phyloP scores from a whole-genome alignment of 306 rosid genomes.

The Rosa chinensis region DNA sequence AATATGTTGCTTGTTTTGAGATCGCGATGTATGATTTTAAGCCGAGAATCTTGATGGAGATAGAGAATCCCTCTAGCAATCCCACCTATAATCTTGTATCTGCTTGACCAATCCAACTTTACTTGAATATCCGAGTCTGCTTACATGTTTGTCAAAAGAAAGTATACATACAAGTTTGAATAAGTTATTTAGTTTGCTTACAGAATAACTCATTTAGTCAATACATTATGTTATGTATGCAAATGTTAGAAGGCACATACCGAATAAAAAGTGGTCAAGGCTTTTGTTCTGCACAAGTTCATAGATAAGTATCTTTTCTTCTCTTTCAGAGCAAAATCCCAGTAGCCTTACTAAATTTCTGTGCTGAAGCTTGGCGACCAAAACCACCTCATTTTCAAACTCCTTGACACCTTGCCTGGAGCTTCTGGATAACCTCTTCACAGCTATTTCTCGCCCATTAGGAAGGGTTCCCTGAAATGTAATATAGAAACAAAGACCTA shows the following conservation, averaged over 20 bases:
- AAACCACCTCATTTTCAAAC: background rate
- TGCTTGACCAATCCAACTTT: background rate
- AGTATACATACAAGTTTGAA: too few relatives aligned
- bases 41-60: background rate
- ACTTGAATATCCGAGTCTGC: background rate
- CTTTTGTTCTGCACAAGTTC: background rate
- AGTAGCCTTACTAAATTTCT: background rate
- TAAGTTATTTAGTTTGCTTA: too few relatives aligned
- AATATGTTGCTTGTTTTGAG: background rate
- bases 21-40: background rate
- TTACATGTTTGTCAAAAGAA: background rate
- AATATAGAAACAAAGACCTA: background rate
- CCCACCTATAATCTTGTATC: background rate
- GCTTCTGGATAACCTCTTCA: background rate
- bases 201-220: background rate
- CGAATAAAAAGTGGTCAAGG: background rate
- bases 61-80: background rate
- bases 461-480: background rate
- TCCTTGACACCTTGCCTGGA: background rate
- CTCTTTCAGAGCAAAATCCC: background rate
- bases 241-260: background rate
- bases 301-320: background rate
- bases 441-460: background rate
- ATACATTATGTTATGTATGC: background rate
- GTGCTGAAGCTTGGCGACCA: background rate